Base-by-base conservation (phyloP, 1,284 basidiomycete species). In the Cryptococcus sp. region DNA sequence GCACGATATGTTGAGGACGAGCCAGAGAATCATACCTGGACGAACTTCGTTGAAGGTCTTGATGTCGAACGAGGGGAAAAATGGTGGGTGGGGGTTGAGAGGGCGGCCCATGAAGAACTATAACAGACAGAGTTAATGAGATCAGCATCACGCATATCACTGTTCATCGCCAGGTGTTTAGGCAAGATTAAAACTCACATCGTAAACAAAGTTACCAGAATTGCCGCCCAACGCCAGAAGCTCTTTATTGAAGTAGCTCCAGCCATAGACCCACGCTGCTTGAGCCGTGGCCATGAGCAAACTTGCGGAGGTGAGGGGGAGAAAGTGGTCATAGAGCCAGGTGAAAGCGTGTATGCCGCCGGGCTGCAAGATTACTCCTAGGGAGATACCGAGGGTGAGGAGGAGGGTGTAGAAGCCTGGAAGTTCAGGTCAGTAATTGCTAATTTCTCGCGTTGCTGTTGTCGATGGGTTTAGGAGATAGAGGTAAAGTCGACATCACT, bases 51-150 rank as follows among this genome's bases (percentile, higher is more conserved):
- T 98, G 85, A 99, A 99, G 0, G 89, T 89, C 78, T 99, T 99
- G 84, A 99, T 84, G 75, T 99, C 96, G 60, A 98, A 89, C 15
- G 83, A 85, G 34, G 82, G 77, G 45, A 73, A 67, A 20, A 67
- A 65, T 23, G 78, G 75, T 50, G 71, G 62, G 2, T 86, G 86
- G 0, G 96, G 95, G 80, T 99, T 99, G 52, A 99, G 82, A 72
- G 94, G 91, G 54, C 96, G 89, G 26, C 96, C 96, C 66, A 99
- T 94, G 81, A 87, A 99, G 82, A 92, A 99, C 92, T 96, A 50
- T 34, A 47, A 43, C 16, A 23, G 49, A 20, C 15, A 19, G 41
- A 44, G 1, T 26, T 0, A n/a, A 26, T 13, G 19, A 20, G 17
- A 10, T 34, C 29, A 34, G 29, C 29, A 34, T 34, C 8, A 34